These are phyloP conservation scores for Cercospora citrullina DNA, from an alignment of 2,329 filamentous ascomycete species.

Conservation along the genomic window DNA sequence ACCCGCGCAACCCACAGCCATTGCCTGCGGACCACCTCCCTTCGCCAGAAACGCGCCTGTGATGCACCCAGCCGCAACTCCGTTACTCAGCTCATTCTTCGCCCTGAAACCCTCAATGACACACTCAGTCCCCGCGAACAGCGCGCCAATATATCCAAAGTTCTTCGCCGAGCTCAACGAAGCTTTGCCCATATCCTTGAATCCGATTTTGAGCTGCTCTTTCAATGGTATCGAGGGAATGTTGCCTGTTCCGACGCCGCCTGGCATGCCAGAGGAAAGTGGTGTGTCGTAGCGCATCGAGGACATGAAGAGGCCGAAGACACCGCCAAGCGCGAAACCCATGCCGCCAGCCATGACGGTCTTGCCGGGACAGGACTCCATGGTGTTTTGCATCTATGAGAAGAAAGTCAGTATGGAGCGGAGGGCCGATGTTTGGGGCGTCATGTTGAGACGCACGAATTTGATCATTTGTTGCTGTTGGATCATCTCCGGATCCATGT, in stretches of 20 bases:
- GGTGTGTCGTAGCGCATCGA: conserved; percentile 98
- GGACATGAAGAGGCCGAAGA: conserved; percentile 98
- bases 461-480: conserved; percentile 54
- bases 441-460: conserved; percentile 37
- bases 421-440: not conserved
- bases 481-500: conserved; percentile 36
- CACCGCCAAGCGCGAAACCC: conserved; percentile 89
- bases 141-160: conserved; percentile 88
- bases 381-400: conserved; percentile 71
- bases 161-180: conserved; percentile 86
- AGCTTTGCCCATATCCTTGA: conserved; percentile 90
- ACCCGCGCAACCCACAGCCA: conserved; percentile 81
- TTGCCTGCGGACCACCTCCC: conserved; percentile 85
- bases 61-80: conserved; percentile 81
- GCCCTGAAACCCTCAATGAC: conserved; percentile 89
- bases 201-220: conserved; percentile 79
- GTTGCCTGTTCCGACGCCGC: conserved; percentile 46
- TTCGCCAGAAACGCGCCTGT: conserved; percentile 87
- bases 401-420: not conserved
- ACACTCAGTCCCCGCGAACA: conserved; percentile 93
- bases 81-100: conserved; percentile 91
- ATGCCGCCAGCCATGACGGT: conserved; percentile 86
- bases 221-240: conserved; percentile 70
- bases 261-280: conserved; percentile 57
- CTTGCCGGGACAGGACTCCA: conserved; percentile 92